Conservation (phyloP, 73 alveolate species). For the Stentor roeselii region DNA sequence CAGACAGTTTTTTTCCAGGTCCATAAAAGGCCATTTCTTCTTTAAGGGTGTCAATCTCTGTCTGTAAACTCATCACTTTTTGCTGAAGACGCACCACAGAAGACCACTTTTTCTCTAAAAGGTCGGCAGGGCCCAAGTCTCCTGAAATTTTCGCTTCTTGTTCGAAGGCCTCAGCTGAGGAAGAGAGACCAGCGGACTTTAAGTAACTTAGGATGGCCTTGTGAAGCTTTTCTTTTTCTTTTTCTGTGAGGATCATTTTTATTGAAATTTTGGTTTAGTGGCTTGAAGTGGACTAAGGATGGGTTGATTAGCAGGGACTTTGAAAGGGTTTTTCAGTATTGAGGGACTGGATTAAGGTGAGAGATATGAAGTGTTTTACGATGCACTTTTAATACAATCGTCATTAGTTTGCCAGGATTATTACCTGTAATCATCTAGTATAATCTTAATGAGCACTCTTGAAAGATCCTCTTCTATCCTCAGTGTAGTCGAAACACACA, state of each 20-base stretch:
- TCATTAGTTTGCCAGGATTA: no score
- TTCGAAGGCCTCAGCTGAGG: slow-evolving; percentile 49
- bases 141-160: slow-evolving; percentile 45
- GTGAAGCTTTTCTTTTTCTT: slow-evolving; percentile 52
- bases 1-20: slow-evolving; percentile 30
- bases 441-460: not conserved
- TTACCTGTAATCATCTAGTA: not conserved
- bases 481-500: not conserved
- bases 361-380: no score
- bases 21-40: slow-evolving; percentile 29
- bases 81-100: slow-evolving; percentile 74
- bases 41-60: slow-evolving; percentile 59
- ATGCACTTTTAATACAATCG: no score
- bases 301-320: no score
- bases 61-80: slow-evolving; percentile 72
- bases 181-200: slow-evolving; percentile 6
- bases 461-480: not conserved
- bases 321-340: no score
- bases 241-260: slow-evolving; percentile 41
- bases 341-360: no score
- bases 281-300: no score
- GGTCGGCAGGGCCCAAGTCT: slow-evolving; percentile 29
- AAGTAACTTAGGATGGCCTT: slow-evolving; percentile 52
- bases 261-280: no score
- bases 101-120: slow-evolving; percentile 87